Evolutionary conservation across 2,329 filamentous ascomycete species (phyloP).

Genomic region (Capronia epimyces): DNA sequence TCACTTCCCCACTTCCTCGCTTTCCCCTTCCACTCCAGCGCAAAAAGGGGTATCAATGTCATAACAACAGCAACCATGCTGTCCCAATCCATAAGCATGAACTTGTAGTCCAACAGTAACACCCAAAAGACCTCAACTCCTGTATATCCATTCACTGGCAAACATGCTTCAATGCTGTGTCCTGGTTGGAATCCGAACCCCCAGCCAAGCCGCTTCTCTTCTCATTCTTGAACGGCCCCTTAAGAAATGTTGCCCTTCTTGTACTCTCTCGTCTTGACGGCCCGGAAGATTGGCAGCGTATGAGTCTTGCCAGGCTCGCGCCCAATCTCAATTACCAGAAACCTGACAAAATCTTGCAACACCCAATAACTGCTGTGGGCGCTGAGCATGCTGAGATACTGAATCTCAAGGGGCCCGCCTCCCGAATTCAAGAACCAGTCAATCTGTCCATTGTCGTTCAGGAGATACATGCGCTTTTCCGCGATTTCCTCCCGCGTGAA

Average conservation of each 20-base stretch:
- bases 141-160: neutral
- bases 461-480: slow-evolving; percentile 75
- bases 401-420: slow-evolving; percentile 82
- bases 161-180: neutral
- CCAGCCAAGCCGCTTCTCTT: neutral
- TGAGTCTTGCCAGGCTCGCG: slow-evolving; percentile 62
- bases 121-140: neutral
- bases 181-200: neutral
- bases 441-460: slow-evolving; percentile 96
- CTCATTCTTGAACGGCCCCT: neutral
- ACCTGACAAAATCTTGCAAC: slow-evolving; percentile 77
- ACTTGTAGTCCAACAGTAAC: neutral
- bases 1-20: too few species aligned
- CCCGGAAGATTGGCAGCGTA: slow-evolving; percentile 50
- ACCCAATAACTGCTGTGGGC: slow-evolving; percentile 95
- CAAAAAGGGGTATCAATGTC: slow-evolving; percentile 16
- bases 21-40: neutral
- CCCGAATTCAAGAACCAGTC: slow-evolving; percentile 83
- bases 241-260: slow-evolving; percentile 39
- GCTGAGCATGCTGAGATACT: slow-evolving; percentile 94
- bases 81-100: neutral
- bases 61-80: slow-evolving; percentile 3
- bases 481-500: slow-evolving; percentile 89
- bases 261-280: slow-evolving; percentile 47
- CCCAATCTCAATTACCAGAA: slow-evolving; percentile 84